phyloP scores from a whole-genome alignment of 352 stramenopile species.

The Phytophthora cryptogea region DNA sequence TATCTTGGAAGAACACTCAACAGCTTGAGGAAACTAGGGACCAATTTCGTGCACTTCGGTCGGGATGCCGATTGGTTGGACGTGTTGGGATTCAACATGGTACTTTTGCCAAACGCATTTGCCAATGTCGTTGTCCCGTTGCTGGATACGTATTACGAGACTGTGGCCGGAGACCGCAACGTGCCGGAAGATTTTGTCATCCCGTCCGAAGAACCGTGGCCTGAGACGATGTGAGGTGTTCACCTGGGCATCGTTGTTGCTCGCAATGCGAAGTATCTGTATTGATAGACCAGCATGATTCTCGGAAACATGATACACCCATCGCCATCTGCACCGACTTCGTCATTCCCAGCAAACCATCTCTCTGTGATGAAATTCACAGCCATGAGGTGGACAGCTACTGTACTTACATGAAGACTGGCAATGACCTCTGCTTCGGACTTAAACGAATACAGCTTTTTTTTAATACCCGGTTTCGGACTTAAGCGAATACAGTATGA shows the following conservation, averaged over 20 bases:
- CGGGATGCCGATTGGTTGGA: conserved; percentile 3
- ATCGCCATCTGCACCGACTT: too few species aligned
- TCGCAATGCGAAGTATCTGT: not conserved
- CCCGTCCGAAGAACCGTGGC: not conserved
- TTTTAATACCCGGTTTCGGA: too few species aligned
- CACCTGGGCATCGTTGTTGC: not conserved
- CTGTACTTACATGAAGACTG: too few species aligned
- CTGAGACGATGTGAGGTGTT: not conserved
- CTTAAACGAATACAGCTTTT: too few species aligned
- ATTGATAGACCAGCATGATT: too few species aligned
- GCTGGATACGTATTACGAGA: not conserved
- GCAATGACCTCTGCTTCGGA: too few species aligned
- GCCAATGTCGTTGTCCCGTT: not conserved
- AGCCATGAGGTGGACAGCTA: too few species aligned
- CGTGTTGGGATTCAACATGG: not conserved
- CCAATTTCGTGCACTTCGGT: not conserved
- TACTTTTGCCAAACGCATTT: not conserved
- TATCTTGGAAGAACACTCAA: not conserved
- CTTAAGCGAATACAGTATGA: too few species aligned
- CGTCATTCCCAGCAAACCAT: too few species aligned
- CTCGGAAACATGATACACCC: too few species aligned
- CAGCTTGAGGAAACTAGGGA: too few species aligned
- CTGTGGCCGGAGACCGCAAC: not conserved
- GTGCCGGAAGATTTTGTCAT: not conserved
- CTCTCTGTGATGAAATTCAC: too few species aligned